Conservation (phyloP, 2,329 filamentous ascomycete genomes). For the Microthyrium microscopicum region DNA sequence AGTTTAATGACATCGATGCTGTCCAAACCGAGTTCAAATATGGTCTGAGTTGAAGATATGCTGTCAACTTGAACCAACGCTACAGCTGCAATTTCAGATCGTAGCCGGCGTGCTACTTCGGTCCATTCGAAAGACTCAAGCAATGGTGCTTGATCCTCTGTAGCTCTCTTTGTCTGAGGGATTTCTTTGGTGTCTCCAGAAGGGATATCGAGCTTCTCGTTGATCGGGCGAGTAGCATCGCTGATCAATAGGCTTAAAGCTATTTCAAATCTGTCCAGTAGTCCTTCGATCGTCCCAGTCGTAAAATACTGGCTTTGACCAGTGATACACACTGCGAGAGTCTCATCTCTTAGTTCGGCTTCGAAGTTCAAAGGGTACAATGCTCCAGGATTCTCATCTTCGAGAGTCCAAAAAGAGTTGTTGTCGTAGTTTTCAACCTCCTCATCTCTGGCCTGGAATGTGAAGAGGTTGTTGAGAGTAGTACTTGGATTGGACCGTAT, state of each 20-base stretch:
- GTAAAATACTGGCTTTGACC: too few relatives aligned
- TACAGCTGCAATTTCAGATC: constrained; percentile 46
- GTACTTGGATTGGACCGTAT: constrained; percentile 32
- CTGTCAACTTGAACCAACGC: constrained; percentile 34
- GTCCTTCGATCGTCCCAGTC: constrained; percentile 18
- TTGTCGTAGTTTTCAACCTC: too few relatives aligned
- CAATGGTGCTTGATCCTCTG: not conserved
- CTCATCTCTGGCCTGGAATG: too few relatives aligned
- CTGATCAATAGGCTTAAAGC: constrained; percentile 21
- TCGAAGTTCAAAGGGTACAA: constrained; percentile 72
- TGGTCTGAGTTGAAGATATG: constrained; percentile 42
- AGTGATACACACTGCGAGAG: too few relatives aligned
- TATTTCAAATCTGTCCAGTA: constrained; percentile 28
- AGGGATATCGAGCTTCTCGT: not conserved
- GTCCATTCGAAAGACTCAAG: constrained; percentile 40
- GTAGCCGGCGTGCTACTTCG: constrained; percentile 33
- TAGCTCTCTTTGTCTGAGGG: not conserved
- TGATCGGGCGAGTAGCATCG: constrained; percentile 14
- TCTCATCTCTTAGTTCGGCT: constrained; percentile 34
- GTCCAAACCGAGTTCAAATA: constrained; percentile 74
- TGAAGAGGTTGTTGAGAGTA: too few relatives aligned
- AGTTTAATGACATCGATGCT: constrained; percentile 86
- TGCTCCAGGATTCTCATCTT: constrained; percentile 26
- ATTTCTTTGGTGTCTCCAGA: not conserved
- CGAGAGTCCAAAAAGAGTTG: constrained; percentile 10